Evolutionary conservation across 805 yeast genomes (phyloP).

Genomic region (Barnettozyma sucrosica): DNA sequence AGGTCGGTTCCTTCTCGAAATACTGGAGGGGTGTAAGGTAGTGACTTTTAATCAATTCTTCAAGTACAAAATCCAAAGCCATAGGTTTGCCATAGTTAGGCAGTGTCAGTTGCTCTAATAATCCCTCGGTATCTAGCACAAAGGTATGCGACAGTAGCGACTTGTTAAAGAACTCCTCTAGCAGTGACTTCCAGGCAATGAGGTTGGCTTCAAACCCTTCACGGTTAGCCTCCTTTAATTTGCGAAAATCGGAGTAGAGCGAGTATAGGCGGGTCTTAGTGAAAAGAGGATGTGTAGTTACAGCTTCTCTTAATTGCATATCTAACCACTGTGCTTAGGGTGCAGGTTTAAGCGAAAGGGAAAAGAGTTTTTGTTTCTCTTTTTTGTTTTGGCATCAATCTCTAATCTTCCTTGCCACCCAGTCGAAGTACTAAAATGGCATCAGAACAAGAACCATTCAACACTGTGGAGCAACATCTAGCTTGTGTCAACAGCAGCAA

Average conservation of each 20-base stretch:
- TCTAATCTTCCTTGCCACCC: too few relatives aligned
- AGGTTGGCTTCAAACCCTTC: constrained; percentile 39
- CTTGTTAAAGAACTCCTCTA: constrained; percentile 17
- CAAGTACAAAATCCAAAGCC: constrained; percentile 32
- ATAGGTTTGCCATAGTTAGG: constrained; percentile 31
- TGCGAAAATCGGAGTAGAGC: constrained; percentile 34
- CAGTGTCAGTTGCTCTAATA: constrained; percentile 24
- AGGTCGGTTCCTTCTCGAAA: constrained; percentile 22
- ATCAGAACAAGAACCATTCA: constrained; percentile 1
- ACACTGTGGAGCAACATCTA: constrained; percentile 5
- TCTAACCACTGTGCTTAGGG: not conserved
- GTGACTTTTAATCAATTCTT: constrained; percentile 26
- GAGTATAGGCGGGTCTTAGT: constrained; percentile 33
- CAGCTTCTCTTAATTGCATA: constrained; percentile 17
- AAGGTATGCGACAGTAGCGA: constrained; percentile 14
- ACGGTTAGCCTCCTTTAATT: constrained; percentile 31
- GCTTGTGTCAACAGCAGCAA: not conserved
- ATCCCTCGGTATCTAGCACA: constrained; percentile 22
- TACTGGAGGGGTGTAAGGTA: constrained; percentile 25
- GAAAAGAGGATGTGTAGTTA: constrained; percentile 20
- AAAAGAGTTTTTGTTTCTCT: not conserved
- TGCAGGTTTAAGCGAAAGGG: not conserved
- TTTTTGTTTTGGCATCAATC: not conserved
- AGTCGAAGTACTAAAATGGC: not conserved
- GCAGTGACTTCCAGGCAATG: constrained; percentile 31